phyloP scores from a whole-genome alignment of 768 basidiomycete species.

The Pleurotus tuoliensis region DNA sequence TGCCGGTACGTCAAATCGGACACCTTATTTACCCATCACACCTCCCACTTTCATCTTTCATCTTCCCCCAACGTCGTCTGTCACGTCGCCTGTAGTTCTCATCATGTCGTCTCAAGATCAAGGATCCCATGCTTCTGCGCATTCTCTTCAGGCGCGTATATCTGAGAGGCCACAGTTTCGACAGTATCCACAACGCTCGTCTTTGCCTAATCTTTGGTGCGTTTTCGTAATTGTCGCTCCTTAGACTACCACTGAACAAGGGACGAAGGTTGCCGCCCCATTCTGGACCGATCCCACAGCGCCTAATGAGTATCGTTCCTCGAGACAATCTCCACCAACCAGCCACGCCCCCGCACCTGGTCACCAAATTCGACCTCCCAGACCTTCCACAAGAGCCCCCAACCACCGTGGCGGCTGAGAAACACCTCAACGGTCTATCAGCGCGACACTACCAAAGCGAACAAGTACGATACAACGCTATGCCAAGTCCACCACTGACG shows the following conservation, averaged over 20 bases:
- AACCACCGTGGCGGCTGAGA: neutral
- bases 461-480: constrained; percentile 18
- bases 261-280: constrained; percentile 42
- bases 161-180: constrained; percentile 16
- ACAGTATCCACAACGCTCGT: constrained; percentile 46
- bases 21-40: constrained; percentile 2
- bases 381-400: neutral
- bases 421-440: neutral
- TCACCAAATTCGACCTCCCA: constrained; percentile 7
- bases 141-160: constrained; percentile 19
- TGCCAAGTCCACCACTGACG: constrained; percentile 52
- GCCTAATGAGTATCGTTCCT: constrained; percentile 21
- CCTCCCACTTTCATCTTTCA: neutral
- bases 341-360: constrained; percentile 28
- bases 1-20: neutral
- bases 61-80: neutral
- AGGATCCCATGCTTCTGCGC: constrained; percentile 20
- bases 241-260: neutral
- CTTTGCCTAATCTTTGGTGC: constrained; percentile 68
- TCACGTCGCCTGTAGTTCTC: constrained; percentile 1
- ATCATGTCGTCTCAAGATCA: neutral
- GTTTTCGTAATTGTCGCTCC: constrained; percentile 9
- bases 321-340: constrained; percentile 26
- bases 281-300: constrained; percentile 37
- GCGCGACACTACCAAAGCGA: neutral